Percentiles rank a stretch among this genome's conserved stretches.
phyloP scores from a whole-genome alignment of 768 basidiomycete genomes.

The Fomitopsis serialis region DNA sequence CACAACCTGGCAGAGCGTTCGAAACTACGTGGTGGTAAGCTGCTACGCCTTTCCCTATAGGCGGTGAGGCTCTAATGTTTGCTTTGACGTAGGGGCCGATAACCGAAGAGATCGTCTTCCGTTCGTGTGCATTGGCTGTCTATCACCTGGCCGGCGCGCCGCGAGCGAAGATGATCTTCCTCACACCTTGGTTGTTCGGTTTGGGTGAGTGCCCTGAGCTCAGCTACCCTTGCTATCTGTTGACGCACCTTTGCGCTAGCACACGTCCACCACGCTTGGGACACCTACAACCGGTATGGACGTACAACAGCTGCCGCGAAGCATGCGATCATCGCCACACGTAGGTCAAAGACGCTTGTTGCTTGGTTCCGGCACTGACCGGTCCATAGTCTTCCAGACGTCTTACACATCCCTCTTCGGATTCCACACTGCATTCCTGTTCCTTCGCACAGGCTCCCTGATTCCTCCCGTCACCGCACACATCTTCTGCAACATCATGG shows the following conservation, averaged over 20 bases:
- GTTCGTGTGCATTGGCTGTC: conserved; percentile 74
- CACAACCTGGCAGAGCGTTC: conserved; percentile 49
- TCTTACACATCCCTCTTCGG: conserved; percentile 92
- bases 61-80: not conserved
- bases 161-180: conserved; percentile 58
- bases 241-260: conserved; percentile 41
- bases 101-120: conserved; percentile 90
- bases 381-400: conserved; percentile 71
- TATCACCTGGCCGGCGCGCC: conserved; percentile 64
- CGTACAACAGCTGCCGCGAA: conserved; percentile 57
- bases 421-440: conserved; percentile 79
- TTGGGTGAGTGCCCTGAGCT: conserved; percentile 51
- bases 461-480: conserved; percentile 76
- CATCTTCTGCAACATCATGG: conserved; percentile 93
- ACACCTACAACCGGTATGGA: conserved; percentile 73
- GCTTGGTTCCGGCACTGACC: not conserved
- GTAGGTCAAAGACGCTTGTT: conserved; percentile 33
- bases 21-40: conserved; percentile 64
- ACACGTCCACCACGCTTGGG: conserved; percentile 90
- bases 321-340: conserved; percentile 47
- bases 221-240: not conserved
- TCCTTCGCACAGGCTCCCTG: conserved; percentile 81
- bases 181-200: conserved; percentile 85
- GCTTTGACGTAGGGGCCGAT: conserved; percentile 64
- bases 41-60: not conserved